Evolutionary conservation across 805 yeast genomes (phyloP).

Genomic region (Barnettozyma populi): DNA sequence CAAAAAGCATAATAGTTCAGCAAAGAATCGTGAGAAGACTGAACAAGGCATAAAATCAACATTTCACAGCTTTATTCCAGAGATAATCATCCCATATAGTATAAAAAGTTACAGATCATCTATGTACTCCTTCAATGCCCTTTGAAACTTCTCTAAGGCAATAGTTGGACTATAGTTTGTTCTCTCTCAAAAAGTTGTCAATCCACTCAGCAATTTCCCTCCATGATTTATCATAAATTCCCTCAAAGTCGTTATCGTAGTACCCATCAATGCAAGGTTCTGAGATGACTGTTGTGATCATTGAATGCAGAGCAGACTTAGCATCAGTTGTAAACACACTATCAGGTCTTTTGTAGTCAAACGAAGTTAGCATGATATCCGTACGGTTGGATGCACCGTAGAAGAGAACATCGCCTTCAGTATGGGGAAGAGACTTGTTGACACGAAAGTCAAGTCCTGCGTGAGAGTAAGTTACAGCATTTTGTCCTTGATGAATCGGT

Average conservation of each 20-base stretch:
- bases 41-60: too few relatives aligned
- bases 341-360: background rate
- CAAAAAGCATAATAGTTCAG: too few relatives aligned
- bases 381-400: slow-evolving; percentile 15
- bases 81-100: too few relatives aligned
- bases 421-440: slow-evolving; percentile 33
- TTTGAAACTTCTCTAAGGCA: background rate
- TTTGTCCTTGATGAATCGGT: slow-evolving; percentile 26
- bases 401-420: slow-evolving; percentile 15
- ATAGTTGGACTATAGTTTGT: background rate
- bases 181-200: background rate
- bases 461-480: slow-evolving; percentile 28
- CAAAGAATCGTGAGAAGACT: too few relatives aligned
- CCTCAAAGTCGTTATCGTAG: slow-evolving; percentile 1
- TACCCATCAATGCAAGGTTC: slow-evolving; percentile 20
- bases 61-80: too few relatives aligned
- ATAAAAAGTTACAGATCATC: background rate
- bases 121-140: background rate
- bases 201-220: background rate
- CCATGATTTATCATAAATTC: background rate
- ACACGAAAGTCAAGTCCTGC: slow-evolving; percentile 29
- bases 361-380: background rate
- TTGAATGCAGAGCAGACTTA: slow-evolving; percentile 16
- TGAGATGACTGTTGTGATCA: slow-evolving; percentile 17
- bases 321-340: background rate